Evolutionary conservation across 345 rosid genomes (phyloP).

Genomic region (Psidium guajava): DNA sequence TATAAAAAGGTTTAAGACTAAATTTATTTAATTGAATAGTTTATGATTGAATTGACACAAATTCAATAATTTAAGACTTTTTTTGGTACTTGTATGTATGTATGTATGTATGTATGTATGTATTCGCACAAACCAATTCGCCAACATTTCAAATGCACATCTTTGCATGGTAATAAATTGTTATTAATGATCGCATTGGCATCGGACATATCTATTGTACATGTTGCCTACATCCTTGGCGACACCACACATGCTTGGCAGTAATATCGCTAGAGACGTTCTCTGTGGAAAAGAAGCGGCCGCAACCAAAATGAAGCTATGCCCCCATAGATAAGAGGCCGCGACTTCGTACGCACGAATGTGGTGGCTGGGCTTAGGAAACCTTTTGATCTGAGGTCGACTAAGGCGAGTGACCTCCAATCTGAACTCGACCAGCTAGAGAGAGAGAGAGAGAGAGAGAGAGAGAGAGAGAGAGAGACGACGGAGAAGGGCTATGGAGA

Average conservation of each 20-base stretch:
- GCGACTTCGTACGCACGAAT: background rate
- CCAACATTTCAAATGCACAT: background rate
- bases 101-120: too few species aligned
- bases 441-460: background rate
- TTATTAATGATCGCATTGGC: background rate
- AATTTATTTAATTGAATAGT: too few species aligned
- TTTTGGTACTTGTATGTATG: too few species aligned
- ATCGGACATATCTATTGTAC: background rate
- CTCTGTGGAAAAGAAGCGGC: background rate
- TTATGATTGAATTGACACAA: too few species aligned
- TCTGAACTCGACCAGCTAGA: background rate
- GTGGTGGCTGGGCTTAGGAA: background rate
- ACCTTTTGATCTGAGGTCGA: background rate
- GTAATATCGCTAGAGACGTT: background rate
- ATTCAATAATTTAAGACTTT: too few species aligned
- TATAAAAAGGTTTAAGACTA: too few species aligned
- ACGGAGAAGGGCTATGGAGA: background rate
- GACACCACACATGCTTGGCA: background rate
- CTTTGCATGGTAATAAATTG: background rate
- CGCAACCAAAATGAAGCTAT: background rate
- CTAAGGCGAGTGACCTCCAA: background rate
- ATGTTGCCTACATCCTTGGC: background rate
- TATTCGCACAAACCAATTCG: background rate
- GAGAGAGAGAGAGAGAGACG: background rate
- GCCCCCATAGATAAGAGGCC: background rate